Percentiles rank a stretch among this genome's conserved stretches.
Conservation (phyloP, 768 basidiomycete species). For the Mycena haematopus region DNA sequence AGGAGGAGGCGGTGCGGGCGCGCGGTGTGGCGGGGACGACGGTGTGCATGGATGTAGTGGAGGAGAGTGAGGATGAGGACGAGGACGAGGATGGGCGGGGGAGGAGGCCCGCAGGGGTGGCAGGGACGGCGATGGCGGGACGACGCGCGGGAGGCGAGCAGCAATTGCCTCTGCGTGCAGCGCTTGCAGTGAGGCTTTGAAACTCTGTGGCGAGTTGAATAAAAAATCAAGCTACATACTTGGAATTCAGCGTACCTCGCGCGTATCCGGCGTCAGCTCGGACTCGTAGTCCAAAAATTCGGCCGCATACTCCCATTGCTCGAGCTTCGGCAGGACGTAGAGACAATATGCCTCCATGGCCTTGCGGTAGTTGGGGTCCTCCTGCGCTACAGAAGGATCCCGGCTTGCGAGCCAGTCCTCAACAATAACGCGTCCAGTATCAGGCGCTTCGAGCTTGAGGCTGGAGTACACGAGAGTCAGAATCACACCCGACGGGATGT, state of each 20-base stretch:
- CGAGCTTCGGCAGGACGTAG: constrained; percentile 72
- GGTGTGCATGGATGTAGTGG: constrained; percentile 77
- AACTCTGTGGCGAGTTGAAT: constrained; percentile 38
- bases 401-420: constrained; percentile 82
- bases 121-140: constrained; percentile 31
- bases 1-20: constrained; percentile 35
- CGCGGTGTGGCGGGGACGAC: constrained; percentile 61
- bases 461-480: constrained; percentile 74
- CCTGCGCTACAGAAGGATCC: constrained; percentile 44
- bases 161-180: constrained; percentile 47
- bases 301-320: constrained; percentile 80
- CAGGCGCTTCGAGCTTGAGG: constrained; percentile 67
- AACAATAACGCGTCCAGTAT: constrained; percentile 66
- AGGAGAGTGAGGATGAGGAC: constrained; percentile 72
- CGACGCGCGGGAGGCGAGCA: constrained; percentile 35
- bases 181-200: constrained; percentile 48
- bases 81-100: constrained; percentile 62
- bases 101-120: constrained; percentile 41
- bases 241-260: constrained; percentile 54
- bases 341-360: constrained; percentile 80
- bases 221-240: constrained; percentile 33
- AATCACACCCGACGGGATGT: constrained; percentile 70
- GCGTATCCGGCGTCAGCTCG: constrained; percentile 57
- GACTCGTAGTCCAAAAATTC: constrained; percentile 79
- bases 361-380: constrained; percentile 70